A percentile compares a stretch with the other conserved stretches of the same genome.
Evolutionary conservation across 371 early-diverging fungal species (phyloP).

Genomic region (Apophysomyces ossiformis): DNA sequence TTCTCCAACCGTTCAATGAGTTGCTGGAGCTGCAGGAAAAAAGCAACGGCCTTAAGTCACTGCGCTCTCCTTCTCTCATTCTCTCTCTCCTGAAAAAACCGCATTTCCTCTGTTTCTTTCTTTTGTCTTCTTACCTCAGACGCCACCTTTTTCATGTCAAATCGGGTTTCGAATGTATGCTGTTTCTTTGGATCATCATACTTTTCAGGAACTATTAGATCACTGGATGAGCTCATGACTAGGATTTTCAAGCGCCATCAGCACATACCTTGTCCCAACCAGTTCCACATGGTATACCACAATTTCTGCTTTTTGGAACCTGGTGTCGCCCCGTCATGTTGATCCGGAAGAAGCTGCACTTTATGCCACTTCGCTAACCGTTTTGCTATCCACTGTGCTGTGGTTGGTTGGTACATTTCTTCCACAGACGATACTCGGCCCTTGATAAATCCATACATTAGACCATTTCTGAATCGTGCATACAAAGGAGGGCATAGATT

Average conservation of each 20-base stretch:
- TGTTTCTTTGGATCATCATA: conserved; percentile 68
- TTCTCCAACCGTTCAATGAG: conserved; percentile 62
- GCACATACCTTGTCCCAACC: conserved; percentile 74
- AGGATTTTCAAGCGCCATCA: not conserved
- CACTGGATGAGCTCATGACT: conserved; percentile 8
- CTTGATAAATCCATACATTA: conserved; percentile 89
- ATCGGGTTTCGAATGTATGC: conserved; percentile 61
- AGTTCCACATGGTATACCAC: conserved; percentile 78
- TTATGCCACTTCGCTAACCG: conserved; percentile 85
- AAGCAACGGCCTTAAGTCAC: not conserved
- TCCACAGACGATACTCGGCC: conserved; percentile 72
- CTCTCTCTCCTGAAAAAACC: not conserved
- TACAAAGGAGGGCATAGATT: conserved; percentile 83
- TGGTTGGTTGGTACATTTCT: conserved; percentile 75
- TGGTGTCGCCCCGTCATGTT: conserved; percentile 14
- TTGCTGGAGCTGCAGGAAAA: conserved; percentile 38
- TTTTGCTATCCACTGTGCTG: conserved; percentile 78
- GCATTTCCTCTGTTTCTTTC: not conserved
- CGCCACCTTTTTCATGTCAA: conserved; percentile 57
- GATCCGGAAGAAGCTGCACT: conserved; percentile 43
- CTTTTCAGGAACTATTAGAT: conserved; percentile 59
- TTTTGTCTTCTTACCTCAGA: conserved; percentile 43
- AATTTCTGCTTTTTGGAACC: conserved; percentile 55
- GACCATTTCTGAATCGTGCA: conserved; percentile 86
- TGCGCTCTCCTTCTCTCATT: no score